Evolutionary conservation across 805 yeast genomes (phyloP), one percentile per base, ranked within the genome.

Genomic region (Candida mattraensis): DNA sequence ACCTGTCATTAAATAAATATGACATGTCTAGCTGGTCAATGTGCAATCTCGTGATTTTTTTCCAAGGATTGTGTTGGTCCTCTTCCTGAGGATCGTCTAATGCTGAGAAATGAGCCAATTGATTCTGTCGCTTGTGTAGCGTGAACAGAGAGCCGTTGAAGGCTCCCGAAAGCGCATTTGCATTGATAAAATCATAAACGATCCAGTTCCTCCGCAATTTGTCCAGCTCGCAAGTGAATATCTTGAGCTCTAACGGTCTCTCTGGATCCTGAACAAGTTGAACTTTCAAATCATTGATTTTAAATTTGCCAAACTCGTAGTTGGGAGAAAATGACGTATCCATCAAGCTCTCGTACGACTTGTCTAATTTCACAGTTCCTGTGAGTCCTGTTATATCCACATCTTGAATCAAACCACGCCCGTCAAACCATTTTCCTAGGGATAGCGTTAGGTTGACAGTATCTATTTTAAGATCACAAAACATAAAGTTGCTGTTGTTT

Each of bases 61-160:
- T 72, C 74, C 76, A 74, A 8, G 74, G 70, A 17, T 45, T 44
- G 7, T 60, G 50, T 14, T 59, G 44, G 31, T 66, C 67, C 19
- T 58, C 59, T 4, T 30, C 24, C 30, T 29, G 25, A 30, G 39
- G 18, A 7, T 24, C 29, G 18, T 39, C 64, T 33, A 61, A 45
- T 1, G 50, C 61, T 19, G 56, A 60, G 20, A 71, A 66, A 43
- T 69, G 69, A 0, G 76, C 74, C 41, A 70, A 60, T 37, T 73
- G 71, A 41, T 74, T 72, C 52, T 83, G 91, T 48, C 84, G 74
- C 53, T 83, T 83, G 49, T 84, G 93, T 15, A 85, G 70, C 0
- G 88, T 82, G 60, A 84, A 83, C 58, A 85, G 66, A 1, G 93
- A 77, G 35, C 82, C 82, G 51, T 83, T 82, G 10, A 84, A 67